Conservation (phyloP, 1,284 basidiomycete genomes). For the Fomitiporia mediterranea region DNA sequence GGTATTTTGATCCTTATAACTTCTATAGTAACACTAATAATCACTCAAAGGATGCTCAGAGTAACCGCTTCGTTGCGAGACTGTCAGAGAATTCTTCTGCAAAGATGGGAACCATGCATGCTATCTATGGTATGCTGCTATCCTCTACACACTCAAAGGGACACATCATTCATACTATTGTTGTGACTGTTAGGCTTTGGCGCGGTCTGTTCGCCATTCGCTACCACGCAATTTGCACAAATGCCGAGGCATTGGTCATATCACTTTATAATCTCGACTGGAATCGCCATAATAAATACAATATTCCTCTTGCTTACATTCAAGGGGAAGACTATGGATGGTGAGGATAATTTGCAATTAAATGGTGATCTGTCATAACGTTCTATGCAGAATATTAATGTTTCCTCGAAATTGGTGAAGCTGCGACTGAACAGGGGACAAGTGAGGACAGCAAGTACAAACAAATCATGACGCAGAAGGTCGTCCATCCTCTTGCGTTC, state of each 20-base stretch:
- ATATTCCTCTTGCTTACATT: slow-evolving; percentile 45
- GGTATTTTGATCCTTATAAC: slow-evolving; percentile 19
- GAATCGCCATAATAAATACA: slow-evolving; percentile 46
- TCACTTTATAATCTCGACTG: slow-evolving; percentile 60
- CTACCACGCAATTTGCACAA: slow-evolving; percentile 58
- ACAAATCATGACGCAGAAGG: slow-evolving; percentile 48
- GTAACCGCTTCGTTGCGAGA: slow-evolving; percentile 51
- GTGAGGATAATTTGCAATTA: slow-evolving; percentile 35
- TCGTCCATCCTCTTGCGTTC: slow-evolving; percentile 56
- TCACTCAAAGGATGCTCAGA: slow-evolving; percentile 46
- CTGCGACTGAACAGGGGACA: not conserved
- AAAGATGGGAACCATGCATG: slow-evolving; percentile 54
- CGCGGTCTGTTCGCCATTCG: slow-evolving; percentile 54
- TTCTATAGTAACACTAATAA: slow-evolving; percentile 2
- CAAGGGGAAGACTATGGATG: slow-evolving; percentile 9
- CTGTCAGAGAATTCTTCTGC: slow-evolving; percentile 39
- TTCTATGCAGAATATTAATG: not conserved
- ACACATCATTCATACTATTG: not conserved
- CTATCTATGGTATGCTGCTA: slow-evolving; percentile 40
- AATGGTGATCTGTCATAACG: not conserved
- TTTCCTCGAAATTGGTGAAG: not conserved
- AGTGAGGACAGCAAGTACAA: slow-evolving; percentile 32
- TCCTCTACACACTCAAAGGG: too few species aligned
- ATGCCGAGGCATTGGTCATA: slow-evolving; percentile 48
- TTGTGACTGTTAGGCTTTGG: slow-evolving; percentile 34